Evolutionary conservation across 805 yeast species (phyloP).

Genomic region (Barnettozyma sucrosica): DNA sequence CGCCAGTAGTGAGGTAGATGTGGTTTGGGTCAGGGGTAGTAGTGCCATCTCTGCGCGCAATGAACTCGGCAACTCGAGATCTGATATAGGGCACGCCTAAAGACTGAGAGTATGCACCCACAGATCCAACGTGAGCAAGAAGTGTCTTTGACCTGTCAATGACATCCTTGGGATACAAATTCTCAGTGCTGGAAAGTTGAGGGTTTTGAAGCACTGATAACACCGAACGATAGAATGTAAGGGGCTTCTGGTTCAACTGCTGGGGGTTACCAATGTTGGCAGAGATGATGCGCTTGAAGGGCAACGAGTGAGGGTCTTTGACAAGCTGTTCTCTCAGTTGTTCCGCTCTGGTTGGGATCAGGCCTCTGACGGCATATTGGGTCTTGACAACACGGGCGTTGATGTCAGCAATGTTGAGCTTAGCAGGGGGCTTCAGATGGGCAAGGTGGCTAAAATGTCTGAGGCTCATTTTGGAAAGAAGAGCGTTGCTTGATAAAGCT

Average conservation of each 20-base stretch:
- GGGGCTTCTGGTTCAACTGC: conserved; percentile 88
- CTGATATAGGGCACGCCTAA: conserved; percentile 79
- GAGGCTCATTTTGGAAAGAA: background rate
- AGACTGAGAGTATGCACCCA: conserved; percentile 93
- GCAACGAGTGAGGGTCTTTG: conserved; percentile 53
- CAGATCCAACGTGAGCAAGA: conserved; percentile 51
- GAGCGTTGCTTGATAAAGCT: background rate
- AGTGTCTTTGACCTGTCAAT: conserved; percentile 37
- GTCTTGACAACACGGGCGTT: conserved; percentile 77
- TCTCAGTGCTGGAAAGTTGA: conserved; percentile 38
- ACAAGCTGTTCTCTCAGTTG: conserved; percentile 57
- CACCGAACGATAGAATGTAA: conserved; percentile 93
- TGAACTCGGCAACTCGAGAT: conserved; percentile 74
- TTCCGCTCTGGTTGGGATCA: conserved; percentile 90
- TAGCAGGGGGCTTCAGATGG: conserved; percentile 27
- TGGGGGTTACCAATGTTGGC: conserved; percentile 98
- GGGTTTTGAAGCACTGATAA: conserved; percentile 85
- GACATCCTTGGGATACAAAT: conserved; percentile 58
- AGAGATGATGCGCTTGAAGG: conserved; percentile 71
- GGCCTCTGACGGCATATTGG: conserved; percentile 94
- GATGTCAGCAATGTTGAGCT: conserved; percentile 44
- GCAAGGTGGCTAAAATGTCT: background rate
- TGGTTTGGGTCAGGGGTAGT: conserved; percentile 52
- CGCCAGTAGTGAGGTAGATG: conserved; percentile 87
- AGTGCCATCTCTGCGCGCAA: conserved; percentile 74